phyloP scores from a whole-genome alignment of 2,329 filamentous ascomycete genomes.

The Exophiala sp. region DNA sequence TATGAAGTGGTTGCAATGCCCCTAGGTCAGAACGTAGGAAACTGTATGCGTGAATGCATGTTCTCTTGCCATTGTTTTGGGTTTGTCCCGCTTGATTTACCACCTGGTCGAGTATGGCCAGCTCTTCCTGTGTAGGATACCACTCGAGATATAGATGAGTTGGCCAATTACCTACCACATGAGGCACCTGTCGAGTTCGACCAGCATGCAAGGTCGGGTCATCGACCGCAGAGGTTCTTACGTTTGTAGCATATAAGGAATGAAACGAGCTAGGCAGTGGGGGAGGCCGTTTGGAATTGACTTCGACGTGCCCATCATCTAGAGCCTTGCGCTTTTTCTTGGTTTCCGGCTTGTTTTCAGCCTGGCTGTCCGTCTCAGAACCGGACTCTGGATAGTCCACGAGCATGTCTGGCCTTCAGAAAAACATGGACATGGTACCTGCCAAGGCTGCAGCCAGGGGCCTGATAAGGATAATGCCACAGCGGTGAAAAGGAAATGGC shows the following conservation, averaged over 20 bases:
- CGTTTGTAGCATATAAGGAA: constrained; percentile 81
- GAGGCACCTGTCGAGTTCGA: constrained; percentile 74
- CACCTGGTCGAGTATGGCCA: constrained; percentile 32
- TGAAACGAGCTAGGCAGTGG: constrained; percentile 72
- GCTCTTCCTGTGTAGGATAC: constrained; percentile 47
- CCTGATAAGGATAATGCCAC: background rate
- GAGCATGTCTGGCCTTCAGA: constrained; percentile 35
- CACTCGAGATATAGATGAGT: constrained; percentile 92
- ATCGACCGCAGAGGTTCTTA: constrained; percentile 72
- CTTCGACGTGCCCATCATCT: constrained; percentile 29
- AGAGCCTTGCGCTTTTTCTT: constrained; percentile 18
- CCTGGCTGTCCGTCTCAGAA: constrained; percentile 34
- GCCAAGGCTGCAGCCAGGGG: constrained; percentile 5
- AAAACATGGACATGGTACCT: constrained; percentile 10
- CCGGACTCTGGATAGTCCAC: constrained; percentile 60
- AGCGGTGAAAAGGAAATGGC: background rate
- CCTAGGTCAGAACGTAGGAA: constrained; percentile 76
- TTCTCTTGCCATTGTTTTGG: background rate
- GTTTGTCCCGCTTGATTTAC: constrained; percentile 23
- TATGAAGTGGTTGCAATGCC: constrained; percentile 75
- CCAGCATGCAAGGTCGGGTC: constrained; percentile 83
- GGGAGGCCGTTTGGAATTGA: constrained; percentile 18
- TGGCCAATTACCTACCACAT: constrained; percentile 87
- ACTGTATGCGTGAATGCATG: constrained; percentile 41
- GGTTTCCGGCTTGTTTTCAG: constrained; percentile 7